These are phyloP conservation scores for Dothistroma pini DNA, from an alignment of 2,329 filamentous ascomycete genomes.

Conservation along the genomic window DNA sequence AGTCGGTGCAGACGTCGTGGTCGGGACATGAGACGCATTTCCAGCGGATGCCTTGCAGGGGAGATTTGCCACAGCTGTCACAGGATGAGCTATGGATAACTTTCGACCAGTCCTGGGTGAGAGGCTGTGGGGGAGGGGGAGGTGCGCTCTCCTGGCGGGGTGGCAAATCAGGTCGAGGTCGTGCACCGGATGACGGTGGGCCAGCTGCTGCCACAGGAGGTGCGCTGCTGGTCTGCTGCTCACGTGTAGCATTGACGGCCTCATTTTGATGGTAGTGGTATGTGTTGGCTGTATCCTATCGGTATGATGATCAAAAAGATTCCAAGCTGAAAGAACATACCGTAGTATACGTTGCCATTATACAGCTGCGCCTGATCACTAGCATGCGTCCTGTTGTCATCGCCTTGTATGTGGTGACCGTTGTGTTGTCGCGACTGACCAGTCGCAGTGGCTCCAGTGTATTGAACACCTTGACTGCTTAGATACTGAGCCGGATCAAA, in stretches of 20 bases:
- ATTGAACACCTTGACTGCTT: constrained; percentile 2
- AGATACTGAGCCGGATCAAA: constrained; percentile 3
- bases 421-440: constrained; percentile 6
- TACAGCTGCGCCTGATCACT: constrained; percentile 5
- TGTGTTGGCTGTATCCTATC: constrained; percentile 6
- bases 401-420: constrained; percentile 7
- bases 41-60: constrained; percentile 4
- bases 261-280: constrained; percentile 8
- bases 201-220: not conserved
- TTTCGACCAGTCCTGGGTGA: constrained; percentile 6
- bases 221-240: constrained; percentile 10
- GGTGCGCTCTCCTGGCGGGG: constrained; percentile 5
- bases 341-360: constrained; percentile 5
- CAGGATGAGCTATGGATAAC: constrained; percentile 7
- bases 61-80: constrained; percentile 8
- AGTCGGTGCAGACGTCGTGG: constrained; percentile 10
- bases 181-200: not conserved
- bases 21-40: constrained; percentile 7
- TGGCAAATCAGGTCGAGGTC: constrained; percentile 4
- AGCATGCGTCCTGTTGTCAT: constrained; percentile 5
- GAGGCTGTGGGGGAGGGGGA: not conserved
- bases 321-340: not conserved
- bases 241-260: not conserved
- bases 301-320: not conserved
- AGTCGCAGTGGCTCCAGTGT: constrained; percentile 4